Evolutionary conservation across 2,329 filamentous ascomycete species (phyloP), one percentile per base, ranked within the genome.

Genomic region (Aureobasidium uvarum): DNA sequence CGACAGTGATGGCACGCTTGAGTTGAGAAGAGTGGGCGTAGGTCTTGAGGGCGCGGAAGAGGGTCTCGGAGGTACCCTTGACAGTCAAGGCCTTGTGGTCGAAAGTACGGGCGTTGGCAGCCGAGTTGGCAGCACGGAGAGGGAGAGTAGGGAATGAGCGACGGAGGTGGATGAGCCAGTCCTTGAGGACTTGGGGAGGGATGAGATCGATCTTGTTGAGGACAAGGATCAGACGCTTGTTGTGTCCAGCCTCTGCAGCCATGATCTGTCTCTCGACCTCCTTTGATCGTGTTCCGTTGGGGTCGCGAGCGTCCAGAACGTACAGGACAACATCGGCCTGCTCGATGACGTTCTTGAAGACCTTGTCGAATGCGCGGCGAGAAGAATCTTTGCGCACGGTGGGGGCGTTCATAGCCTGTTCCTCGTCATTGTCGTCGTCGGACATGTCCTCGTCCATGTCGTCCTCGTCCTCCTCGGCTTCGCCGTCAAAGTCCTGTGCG

Each of bases 191-290:
- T 54, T 87, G 83, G 25, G 91, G 86, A 2, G 93, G 93, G 52
- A 97, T 85, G 65, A 97, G 84, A 76, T 97, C 93, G 75, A 96
- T 93, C 85, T 97, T 97, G 87, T 97, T 97, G 70, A 97, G 83
- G 66, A 97, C 86, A 66, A 97, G 86, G 67, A 97, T 96, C 66
- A 97, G 83, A 62, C 93, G 86, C 82, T 97, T 97, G 70, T 88
- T 89, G 65, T 90, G 90, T 20, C 62, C 62, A 33, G 84, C 85
- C 16, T 91, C 90, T 11, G 91, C 89, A n/a, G 92, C 89, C 89
- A 96, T 93, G 76, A 97, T 87, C 78, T 90, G 88, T 68, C 91
- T 89, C 82, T 97, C 93, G 51, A 97, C 89, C 70, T 96, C 92
- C 74, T 89, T 90, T 43, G 93, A 97, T 69, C 93, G 85, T 36